Base-by-base conservation (phyloP, 1,284 basidiomycete genomes). In the Ustilago shanxiensis region DNA sequence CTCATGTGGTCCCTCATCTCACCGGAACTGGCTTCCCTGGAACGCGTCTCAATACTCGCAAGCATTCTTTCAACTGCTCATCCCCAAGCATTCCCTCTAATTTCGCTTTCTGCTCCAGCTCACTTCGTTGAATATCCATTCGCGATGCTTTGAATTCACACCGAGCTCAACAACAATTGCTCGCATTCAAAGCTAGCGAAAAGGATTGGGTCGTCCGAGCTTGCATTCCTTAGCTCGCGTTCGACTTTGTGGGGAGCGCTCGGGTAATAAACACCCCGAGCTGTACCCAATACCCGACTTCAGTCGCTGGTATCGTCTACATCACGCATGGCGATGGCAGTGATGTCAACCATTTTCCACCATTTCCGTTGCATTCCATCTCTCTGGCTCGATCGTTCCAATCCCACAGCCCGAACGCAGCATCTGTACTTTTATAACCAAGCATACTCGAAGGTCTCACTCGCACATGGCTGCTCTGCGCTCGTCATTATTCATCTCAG, bases 391-490 rank as follows among this genome's bases (percentile, higher is more conserved):
- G 28, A 24, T 61, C 52, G 28, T 33, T 33, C 50, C 13, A 49
- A 29, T 31, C 50, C 33, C 44, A 58, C 51, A 55, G 29, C 52
- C 56, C 35, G 22, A 31, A 60, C 60, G 65, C 66, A 73, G 58
- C 71, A 69, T 62, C 54, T 65, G 61, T 67, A 65, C 54, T 44
- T n/a, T 44, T 26, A 39, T 26, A 35, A 56, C 72, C 60, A 63
- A 39, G 59, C 59, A 74, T 68, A 68, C 66, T 74, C 66, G 71
- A 65, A 64, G 39, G 53, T 28, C 47, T 55, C 35, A 29, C 31
- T 54, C n/a, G 31, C 55, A 45, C 35, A 29, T 37, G 60, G 60
- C 60, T 63, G 66, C 54, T 53, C 52, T 44, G 53, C 58, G 53
- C 58, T 51, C 45, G 41, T 61, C 54, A 53, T 29, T 55, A 41